phyloP scores from a whole-genome alignment of 139 green algal species.

The Micractinium conductrix region DNA sequence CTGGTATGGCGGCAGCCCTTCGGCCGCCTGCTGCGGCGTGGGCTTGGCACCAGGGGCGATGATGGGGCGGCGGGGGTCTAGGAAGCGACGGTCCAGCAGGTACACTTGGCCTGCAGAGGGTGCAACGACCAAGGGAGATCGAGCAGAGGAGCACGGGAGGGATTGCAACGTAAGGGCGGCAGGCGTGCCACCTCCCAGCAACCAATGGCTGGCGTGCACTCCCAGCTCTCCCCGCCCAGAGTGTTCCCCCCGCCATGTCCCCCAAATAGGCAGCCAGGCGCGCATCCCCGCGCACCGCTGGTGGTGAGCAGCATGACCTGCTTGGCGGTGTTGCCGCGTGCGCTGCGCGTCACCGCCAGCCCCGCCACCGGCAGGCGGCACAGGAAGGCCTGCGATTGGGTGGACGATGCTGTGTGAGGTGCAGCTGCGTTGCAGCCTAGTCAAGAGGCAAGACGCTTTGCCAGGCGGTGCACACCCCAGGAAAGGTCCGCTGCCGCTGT shows the following conservation, averaged over 20 bases:
- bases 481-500: too few species aligned
- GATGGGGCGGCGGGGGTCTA: constrained; percentile 88
- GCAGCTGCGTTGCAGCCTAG: too few species aligned
- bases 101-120: constrained; percentile 71
- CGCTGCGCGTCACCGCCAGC: constrained; percentile 75
- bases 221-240: too few species aligned
- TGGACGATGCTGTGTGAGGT: too few species aligned
- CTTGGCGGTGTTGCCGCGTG: constrained; percentile 87
- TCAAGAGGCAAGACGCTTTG: too few species aligned
- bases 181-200: too few species aligned
- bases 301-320: constrained; percentile 83
- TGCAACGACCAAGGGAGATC: neutral
- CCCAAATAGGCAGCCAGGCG: too few species aligned
- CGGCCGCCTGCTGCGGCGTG: constrained; percentile 80
- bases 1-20: constrained; percentile 87
- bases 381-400: neutral
- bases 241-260: too few species aligned
- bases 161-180: too few species aligned
- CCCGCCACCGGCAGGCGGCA: constrained; percentile 19
- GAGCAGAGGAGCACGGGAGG: too few species aligned
- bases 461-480: too few species aligned
- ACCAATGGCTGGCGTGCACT: too few species aligned
- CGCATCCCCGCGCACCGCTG: neutral
- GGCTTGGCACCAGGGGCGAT: constrained; percentile 58
- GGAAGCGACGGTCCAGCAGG: constrained; percentile 85